A percentile compares a stretch with the other conserved stretches of the same genome.
These are phyloP conservation scores for Arxiozyma bovina DNA, from an alignment of 1,139 yeast genomes.

Conservation along the genomic window DNA sequence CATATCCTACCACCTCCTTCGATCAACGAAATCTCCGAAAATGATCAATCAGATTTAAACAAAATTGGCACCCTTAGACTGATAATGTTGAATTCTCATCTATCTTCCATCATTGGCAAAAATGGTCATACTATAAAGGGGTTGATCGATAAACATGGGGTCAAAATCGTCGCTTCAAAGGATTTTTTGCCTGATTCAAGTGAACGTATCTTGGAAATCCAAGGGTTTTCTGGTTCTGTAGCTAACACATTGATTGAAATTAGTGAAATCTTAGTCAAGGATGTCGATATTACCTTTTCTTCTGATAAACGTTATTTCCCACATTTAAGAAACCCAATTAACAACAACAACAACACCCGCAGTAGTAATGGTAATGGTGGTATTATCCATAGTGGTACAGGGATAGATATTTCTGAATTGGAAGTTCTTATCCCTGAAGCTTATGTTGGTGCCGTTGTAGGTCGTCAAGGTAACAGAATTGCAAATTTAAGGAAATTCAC, in stretches of 20 bases:
- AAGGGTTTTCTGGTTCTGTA: constrained; percentile 65
- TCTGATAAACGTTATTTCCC: constrained; percentile 14
- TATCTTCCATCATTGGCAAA: constrained; percentile 86
- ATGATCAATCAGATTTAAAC: constrained; percentile 27
- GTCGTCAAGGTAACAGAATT: constrained; percentile 77
- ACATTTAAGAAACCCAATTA: constrained; percentile 8
- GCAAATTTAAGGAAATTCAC: constrained; percentile 76
- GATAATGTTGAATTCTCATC: constrained; percentile 74
- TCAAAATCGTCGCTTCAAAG: constrained; percentile 83
- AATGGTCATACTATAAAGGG: constrained; percentile 76
- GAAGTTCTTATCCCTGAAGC: constrained; percentile 54
- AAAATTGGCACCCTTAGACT: constrained; percentile 44
- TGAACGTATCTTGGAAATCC: constrained; percentile 82
- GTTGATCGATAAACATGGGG: constrained; percentile 60
- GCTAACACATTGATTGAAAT: constrained; percentile 55
- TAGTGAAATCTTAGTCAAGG: constrained; percentile 22
- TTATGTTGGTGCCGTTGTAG: constrained; percentile 85
- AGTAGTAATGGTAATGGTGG: neutral
- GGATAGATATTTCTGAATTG: neutral
- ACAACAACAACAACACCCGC: neutral
- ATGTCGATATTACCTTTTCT: constrained; percentile 17
- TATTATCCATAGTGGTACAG: neutral
- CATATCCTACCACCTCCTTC: constrained; percentile 30
- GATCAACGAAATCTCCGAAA: constrained; percentile 24
- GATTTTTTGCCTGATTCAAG: constrained; percentile 76